Percentiles rank a stretch among this genome's conserved stretches.
These are phyloP conservation scores for Fusarium camptoceras DNA, from an alignment of 2,329 filamentous ascomycete genomes.

Conservation along the genomic window DNA sequence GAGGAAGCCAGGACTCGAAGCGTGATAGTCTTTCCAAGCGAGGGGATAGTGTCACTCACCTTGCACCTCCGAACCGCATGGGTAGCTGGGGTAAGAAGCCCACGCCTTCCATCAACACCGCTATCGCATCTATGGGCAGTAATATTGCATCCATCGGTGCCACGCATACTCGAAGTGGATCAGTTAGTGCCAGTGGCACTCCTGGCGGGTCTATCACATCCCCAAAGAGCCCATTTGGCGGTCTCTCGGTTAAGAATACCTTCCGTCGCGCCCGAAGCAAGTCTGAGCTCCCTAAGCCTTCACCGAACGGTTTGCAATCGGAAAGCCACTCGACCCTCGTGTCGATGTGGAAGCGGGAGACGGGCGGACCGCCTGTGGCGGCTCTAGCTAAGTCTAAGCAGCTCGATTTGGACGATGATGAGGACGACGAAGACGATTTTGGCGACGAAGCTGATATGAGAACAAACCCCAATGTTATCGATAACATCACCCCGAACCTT, in stretches of 20 bases:
- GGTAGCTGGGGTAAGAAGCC: constrained; percentile 65
- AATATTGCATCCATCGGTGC: constrained; percentile 67
- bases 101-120: constrained; percentile 69
- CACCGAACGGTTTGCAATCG: constrained; percentile 43
- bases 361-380: constrained; percentile 66
- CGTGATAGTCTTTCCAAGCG: constrained; percentile 53
- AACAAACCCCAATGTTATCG: constrained; percentile 71
- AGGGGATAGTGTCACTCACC: constrained; percentile 57
- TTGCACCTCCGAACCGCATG: constrained; percentile 64
- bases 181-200: constrained; percentile 67
- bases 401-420: constrained; percentile 58
- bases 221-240: constrained; percentile 62
- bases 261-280: constrained; percentile 68
- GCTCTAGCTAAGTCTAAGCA: constrained; percentile 54
- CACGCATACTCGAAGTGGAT: constrained; percentile 68
- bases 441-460: constrained; percentile 70
- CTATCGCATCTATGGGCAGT: constrained; percentile 66
- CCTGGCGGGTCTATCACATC: constrained; percentile 65
- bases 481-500: constrained; percentile 77
- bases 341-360: constrained; percentile 62
- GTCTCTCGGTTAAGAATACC: constrained; percentile 60
- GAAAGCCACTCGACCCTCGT: constrained; percentile 60
- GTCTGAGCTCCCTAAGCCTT: constrained; percentile 61
- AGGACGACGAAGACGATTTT: constrained; percentile 66
- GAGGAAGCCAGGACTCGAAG: constrained; percentile 46